Base-by-base conservation (phyloP, 768 basidiomycete genomes). In the Boletus coccyginus region DNA sequence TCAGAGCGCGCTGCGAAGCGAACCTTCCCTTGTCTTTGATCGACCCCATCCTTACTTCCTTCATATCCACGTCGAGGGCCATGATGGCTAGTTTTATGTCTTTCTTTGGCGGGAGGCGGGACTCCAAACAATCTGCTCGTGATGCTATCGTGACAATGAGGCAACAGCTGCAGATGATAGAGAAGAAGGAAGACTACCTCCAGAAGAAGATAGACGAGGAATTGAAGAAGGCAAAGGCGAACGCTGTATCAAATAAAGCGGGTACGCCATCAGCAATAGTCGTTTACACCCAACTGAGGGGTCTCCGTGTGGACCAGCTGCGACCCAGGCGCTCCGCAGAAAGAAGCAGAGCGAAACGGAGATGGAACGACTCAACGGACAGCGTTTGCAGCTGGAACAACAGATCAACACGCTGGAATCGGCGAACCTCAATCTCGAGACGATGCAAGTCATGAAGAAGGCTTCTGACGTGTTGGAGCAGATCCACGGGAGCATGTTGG, bases 171-270 rank as follows among this genome's bases (percentile, higher is more conserved):
- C 85, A 92, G 75, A 90, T 96, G 87, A 86, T 98, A 63, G 94
- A 98, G 84, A 99, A 98, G 92, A 98, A 96, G 80, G 97, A 98
- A 78, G 96, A 98, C 72, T 81, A 92, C 73, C 77, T 98, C 59
- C 88, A 90, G 81, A 94, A 91, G 84, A 94, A 95, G 85, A 91
- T 97, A 62, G 94, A 96, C 51, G 94, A 97, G 61, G 96, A 98
- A 67, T 62, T 85, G 65, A 87, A 86, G 81, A 96, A 92, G 77
- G 97, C 97, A 16, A 88, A 82, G 71, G 84, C 87, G 33, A 97
- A 98, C 72, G 95, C 93, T 44, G 92, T 96, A 47, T 84, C 88
- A 50, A 98, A 98, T 73, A 96, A 96, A 78, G 73, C 85, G 66
- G 86, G 96, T 98, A 71, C 71, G 94, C 55, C 43, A 8, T 53